These are phyloP conservation scores for Monascus ruber DNA, from an alignment of 2,329 filamentous ascomycete genomes.

Conservation along the genomic window DNA sequence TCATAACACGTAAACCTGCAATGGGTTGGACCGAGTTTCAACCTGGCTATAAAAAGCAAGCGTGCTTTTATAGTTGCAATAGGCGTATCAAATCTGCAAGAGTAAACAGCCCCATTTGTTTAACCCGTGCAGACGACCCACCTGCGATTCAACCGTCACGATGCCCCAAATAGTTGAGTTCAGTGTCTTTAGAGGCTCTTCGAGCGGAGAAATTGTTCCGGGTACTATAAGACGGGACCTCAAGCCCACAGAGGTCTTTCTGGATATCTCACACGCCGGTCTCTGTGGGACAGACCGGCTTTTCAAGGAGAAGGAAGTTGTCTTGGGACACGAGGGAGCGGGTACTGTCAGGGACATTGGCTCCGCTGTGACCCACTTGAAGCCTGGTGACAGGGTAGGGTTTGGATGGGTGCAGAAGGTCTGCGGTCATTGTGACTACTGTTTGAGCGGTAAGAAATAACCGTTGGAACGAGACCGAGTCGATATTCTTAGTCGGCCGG, in stretches of 20 bases:
- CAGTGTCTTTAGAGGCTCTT: conserved; percentile 4
- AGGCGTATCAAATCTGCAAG: no score
- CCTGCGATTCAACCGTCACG: not conserved
- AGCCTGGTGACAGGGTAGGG: conserved; percentile 9
- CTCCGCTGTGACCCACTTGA: conserved; percentile 2
- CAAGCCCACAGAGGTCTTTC: conserved; percentile 3
- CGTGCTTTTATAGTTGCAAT: no score
- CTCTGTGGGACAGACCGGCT: conserved; percentile 8
- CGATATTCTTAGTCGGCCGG: no score
- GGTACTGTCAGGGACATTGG: conserved; percentile 12
- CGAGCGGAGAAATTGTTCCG: conserved; percentile 1
- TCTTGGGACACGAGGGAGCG: conserved; percentile 11
- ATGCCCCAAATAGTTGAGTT: conserved; percentile 3
- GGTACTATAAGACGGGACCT: conserved; percentile 1
- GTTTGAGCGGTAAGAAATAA: conserved; percentile 5
- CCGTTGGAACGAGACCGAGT: not conserved
- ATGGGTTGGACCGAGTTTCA: no score
- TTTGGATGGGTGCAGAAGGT: conserved; percentile 10
- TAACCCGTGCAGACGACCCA: no score
- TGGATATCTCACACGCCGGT: conserved; percentile 7
- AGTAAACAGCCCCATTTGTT: no score
- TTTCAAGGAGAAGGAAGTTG: conserved; percentile 2
- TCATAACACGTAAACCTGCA: no score
- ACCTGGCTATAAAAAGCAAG: no score
- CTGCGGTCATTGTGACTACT: conserved; percentile 9